phyloP scores from a whole-genome alignment of 164 flowering plant species.

The Nymphaea colorata region DNA sequence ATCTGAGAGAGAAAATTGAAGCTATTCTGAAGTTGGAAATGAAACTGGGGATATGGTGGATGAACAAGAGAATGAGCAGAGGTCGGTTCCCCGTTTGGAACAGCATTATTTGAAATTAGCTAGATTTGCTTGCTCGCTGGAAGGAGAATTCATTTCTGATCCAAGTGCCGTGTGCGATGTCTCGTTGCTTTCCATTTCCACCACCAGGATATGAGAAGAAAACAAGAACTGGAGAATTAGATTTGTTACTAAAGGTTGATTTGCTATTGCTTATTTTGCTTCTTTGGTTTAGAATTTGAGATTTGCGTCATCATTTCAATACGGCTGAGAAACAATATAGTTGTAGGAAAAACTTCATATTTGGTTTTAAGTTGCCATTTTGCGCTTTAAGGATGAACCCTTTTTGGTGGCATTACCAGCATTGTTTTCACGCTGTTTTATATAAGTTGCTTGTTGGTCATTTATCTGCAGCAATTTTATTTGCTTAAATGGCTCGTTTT shows the following conservation, averaged over 20 bases:
- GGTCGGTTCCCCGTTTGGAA: conserved; percentile 42
- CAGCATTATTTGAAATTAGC: conserved; percentile 25
- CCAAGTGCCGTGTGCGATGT: conserved; percentile 51
- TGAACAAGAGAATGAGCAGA: conserved; percentile 52
- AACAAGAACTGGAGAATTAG: conserved; percentile 40
- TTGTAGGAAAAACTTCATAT: not conserved
- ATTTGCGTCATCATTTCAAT: not conserved
- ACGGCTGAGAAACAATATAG: not conserved
- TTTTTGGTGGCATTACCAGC: no score
- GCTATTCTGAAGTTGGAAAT: conserved; percentile 45
- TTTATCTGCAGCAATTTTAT: no score
- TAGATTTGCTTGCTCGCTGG: conserved; percentile 16
- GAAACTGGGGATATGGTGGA: conserved; percentile 76
- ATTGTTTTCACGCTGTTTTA: no score
- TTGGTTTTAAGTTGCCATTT: no score
- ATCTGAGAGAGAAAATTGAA: not conserved
- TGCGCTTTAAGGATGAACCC: no score
- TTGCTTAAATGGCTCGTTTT: no score
- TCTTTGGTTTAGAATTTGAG: not conserved
- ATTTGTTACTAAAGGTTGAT: conserved; percentile 57
- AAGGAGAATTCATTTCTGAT: conserved; percentile 13
- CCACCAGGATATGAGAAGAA: conserved; percentile 95
- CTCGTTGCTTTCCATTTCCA: conserved; percentile 98
- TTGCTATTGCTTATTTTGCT: not conserved
- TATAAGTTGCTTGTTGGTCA: no score